Percentiles rank a stretch among this genome's conserved stretches.
Conservation (phyloP, 2,329 filamentous ascomycete genomes). For the Sporothrix sp. region DNA sequence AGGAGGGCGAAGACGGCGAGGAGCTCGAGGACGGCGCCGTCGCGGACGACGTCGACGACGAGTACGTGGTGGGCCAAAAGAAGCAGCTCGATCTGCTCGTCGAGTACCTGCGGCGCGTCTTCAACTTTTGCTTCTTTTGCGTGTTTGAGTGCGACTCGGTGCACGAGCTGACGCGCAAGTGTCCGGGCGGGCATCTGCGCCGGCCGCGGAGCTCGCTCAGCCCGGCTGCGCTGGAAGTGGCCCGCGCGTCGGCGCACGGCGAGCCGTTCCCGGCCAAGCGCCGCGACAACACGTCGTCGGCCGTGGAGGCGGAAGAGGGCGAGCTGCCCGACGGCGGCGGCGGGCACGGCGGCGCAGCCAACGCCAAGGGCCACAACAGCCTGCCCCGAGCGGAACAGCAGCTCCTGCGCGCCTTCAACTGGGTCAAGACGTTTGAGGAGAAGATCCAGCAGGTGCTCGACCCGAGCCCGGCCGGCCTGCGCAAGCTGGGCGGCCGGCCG, state of each 20-base stretch:
- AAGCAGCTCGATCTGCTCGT: constrained; percentile 94
- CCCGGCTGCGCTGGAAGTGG: constrained; percentile 72
- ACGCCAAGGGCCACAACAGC: constrained; percentile 41
- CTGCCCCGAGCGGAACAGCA: constrained; percentile 79
- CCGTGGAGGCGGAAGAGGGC: constrained; percentile 49
- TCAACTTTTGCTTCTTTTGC: constrained; percentile 99
- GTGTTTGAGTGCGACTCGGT: constrained; percentile 97
- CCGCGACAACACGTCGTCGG: constrained; percentile 35
- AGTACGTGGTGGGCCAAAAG: constrained; percentile 84
- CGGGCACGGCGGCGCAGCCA: constrained; percentile 30
- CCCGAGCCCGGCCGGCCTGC: constrained; percentile 75
- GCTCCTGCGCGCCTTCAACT: constrained; percentile 89
- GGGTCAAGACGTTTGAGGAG: constrained; percentile 98
- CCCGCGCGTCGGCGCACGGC: constrained; percentile 71
- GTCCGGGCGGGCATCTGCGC: constrained; percentile 91
- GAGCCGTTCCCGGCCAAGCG: constrained; percentile 79
- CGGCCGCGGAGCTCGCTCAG: constrained; percentile 80
- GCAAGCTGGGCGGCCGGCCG: constrained; percentile 82
- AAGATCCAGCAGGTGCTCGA: constrained; percentile 90
- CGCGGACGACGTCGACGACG: constrained; percentile 79
- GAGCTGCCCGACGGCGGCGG: constrained; percentile 55
- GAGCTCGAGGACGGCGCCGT: constrained; percentile 73
- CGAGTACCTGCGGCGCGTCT: constrained; percentile 91
- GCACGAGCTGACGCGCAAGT: constrained; percentile 91
- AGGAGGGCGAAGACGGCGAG: constrained; percentile 67